phyloP scores from a whole-genome alignment of 2,329 filamentous ascomycete species.

The Diaporthe caulivora region DNA sequence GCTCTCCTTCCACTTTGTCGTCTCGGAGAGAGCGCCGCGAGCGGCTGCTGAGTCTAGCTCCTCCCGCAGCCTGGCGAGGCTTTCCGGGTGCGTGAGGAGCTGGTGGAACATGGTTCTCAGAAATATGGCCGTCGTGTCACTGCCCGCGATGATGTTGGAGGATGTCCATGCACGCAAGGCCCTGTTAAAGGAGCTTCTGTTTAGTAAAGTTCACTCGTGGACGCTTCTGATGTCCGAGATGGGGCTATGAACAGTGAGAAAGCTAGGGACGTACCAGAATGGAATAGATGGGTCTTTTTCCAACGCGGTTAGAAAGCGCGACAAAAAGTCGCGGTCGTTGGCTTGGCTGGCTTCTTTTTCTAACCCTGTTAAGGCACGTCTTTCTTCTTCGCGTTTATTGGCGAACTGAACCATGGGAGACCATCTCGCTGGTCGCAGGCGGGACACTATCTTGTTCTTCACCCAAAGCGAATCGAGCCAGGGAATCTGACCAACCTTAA shows the following conservation, averaged over 20 bases:
- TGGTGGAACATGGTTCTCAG: slow-evolving; percentile 4
- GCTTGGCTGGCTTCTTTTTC: not conserved
- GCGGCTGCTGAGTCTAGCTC: not conserved
- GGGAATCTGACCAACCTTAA: slow-evolving; percentile 10
- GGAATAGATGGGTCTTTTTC: slow-evolving; percentile 9
- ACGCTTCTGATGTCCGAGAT: not conserved
- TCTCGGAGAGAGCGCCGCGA: not conserved
- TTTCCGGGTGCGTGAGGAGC: not conserved
- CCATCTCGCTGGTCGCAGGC: not conserved
- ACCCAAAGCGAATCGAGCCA: slow-evolving; percentile 5
- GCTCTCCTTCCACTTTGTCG: slow-evolving; percentile 54
- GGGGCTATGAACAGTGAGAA: rapidly evolving
- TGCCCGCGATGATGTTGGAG: slow-evolving; percentile 13
- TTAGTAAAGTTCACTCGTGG: not conserved
- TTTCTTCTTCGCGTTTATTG: slow-evolving; percentile 7
- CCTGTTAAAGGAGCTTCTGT: not conserved
- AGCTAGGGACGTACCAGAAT: not conserved
- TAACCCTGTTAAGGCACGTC: not conserved
- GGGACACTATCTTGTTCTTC: not conserved
- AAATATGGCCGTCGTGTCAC: slow-evolving; percentile 4
- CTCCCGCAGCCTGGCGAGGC: not conserved
- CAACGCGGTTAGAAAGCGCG: not conserved
- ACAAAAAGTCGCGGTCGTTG: not conserved
- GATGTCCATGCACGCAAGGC: not conserved
- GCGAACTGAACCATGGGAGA: slow-evolving; percentile 5